Evolutionary conservation across 345 rosid species (phyloP).

Genomic region (Brassica carinata): DNA sequence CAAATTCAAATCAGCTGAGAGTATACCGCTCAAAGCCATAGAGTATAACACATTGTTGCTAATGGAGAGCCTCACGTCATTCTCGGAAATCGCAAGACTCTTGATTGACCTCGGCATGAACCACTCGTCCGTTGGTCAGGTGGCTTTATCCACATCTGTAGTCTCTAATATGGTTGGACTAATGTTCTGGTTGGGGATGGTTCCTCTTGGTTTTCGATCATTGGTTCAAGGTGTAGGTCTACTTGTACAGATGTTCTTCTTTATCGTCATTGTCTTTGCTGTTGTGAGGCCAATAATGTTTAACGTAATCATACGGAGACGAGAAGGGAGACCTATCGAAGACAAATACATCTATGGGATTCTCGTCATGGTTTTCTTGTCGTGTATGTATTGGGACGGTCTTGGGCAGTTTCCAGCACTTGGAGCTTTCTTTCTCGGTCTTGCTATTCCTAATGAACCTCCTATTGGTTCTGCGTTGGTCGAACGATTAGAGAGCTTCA

Average conservation of each 20-base stretch:
- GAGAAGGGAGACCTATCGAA: slow-evolving; percentile 38
- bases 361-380: slow-evolving; percentile 31
- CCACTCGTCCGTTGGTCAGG: slow-evolving; percentile 53
- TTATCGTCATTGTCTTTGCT: not conserved
- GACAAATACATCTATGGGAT: slow-evolving; percentile 34
- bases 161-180: slow-evolving; percentile 37
- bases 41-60: slow-evolving; percentile 13
- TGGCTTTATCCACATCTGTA: slow-evolving; percentile 46
- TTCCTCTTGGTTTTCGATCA: not conserved
- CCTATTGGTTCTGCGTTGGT: slow-evolving; percentile 50
- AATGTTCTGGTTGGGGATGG: not conserved
- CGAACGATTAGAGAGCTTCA: slow-evolving; percentile 43
- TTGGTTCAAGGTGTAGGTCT: not conserved
- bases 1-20: not conserved
- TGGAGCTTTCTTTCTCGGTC: slow-evolving; percentile 48
- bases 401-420: slow-evolving; percentile 28
- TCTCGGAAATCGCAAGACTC: slow-evolving; percentile 49
- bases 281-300: slow-evolving; percentile 36
- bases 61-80: slow-evolving; percentile 42
- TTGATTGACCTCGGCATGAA: slow-evolving; percentile 53
- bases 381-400: slow-evolving; percentile 1
- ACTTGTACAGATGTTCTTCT: not conserved
- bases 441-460: slow-evolving; percentile 51
- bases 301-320: slow-evolving; percentile 26
- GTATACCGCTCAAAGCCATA: not conserved